Percentiles rank a stretch among this genome's conserved stretches.
phyloP scores from a whole-genome alignment of 148 eudicot genomes.

The Agrostemma githago region DNA sequence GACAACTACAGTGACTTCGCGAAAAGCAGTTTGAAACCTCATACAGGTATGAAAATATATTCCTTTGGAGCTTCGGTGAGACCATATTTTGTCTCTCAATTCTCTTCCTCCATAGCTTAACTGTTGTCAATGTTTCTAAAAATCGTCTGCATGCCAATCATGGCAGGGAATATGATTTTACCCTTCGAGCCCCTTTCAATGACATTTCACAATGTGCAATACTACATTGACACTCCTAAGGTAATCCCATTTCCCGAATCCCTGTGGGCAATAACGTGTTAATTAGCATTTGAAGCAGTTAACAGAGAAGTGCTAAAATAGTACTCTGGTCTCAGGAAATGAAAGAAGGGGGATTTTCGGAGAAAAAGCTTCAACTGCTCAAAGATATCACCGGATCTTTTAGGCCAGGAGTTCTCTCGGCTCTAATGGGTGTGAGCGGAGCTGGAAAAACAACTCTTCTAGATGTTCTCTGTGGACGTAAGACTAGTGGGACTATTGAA shows the following conservation, averaged over 20 bases:
- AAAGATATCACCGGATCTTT: slow-evolving; percentile 60
- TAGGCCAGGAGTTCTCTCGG: slow-evolving; percentile 74
- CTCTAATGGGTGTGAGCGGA: slow-evolving; percentile 87
- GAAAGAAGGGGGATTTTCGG: slow-evolving; percentile 51
- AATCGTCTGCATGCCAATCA: slow-evolving; percentile 4
- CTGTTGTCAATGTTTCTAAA: neutral
- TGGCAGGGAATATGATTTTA: slow-evolving; percentile 57
- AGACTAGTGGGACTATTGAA: slow-evolving; percentile 65
- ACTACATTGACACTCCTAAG: slow-evolving; percentile 62
- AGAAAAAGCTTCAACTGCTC: slow-evolving; percentile 60
- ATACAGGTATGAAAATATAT: slow-evolving; percentile 35
- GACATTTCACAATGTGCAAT: slow-evolving; percentile 61
- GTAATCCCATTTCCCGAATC: slow-evolving; percentile 29
- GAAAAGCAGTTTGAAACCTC: slow-evolving; percentile 13
- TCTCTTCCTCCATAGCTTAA: neutral
- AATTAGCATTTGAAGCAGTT: neutral
- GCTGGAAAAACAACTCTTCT: slow-evolving; percentile 95
- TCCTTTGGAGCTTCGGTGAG: neutral
- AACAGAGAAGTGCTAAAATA: slow-evolving; percentile 6
- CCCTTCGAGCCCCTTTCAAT: slow-evolving; percentile 69
- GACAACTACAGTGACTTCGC: slow-evolving; percentile 1
- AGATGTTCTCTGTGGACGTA: slow-evolving; percentile 81
- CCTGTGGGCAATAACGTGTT: neutral
- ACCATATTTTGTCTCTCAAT: neutral
- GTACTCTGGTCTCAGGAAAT: slow-evolving; percentile 41